phyloP scores from a whole-genome alignment of 345 rosid species.

The Populus deltoides region DNA sequence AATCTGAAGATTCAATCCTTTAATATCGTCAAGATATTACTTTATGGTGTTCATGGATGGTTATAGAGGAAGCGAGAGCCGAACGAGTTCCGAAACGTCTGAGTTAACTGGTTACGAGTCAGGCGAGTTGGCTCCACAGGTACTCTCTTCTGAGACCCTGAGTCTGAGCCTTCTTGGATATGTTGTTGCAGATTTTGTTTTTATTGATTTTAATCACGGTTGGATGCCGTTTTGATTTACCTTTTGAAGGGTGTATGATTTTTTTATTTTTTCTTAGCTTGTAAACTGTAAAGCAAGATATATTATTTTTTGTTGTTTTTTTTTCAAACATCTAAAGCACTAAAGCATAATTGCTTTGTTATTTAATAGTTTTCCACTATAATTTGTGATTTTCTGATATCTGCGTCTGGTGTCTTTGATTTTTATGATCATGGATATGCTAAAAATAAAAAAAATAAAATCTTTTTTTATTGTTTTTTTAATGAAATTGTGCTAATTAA shows the following conservation, averaged over 20 bases:
- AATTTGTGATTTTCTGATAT: not conserved
- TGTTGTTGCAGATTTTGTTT: not conserved
- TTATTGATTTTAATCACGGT: not conserved
- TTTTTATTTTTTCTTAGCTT: not conserved
- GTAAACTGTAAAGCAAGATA: not conserved
- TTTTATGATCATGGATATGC: not conserved
- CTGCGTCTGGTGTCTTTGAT: not conserved
- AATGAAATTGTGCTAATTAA: not conserved
- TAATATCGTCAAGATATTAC: not conserved
- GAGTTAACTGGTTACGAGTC: constrained; percentile 20
- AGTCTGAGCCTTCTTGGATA: not conserved
- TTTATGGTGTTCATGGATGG: constrained; percentile 30
- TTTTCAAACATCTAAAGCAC: not conserved
- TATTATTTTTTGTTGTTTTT: not conserved
- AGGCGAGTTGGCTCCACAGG: constrained; percentile 26
- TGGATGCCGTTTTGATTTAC: not conserved
- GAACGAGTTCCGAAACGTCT: constrained; percentile 28
- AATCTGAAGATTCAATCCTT: not conserved
- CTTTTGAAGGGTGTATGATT: not conserved
- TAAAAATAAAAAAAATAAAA: too few species aligned
- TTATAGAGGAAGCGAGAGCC: constrained; percentile 27
- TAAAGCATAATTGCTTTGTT: not conserved
- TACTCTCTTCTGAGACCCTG: constrained; percentile 17
- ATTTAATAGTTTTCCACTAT: not conserved
- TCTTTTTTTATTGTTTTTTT: not conserved